Conservation (phyloP, 1,284 basidiomycete species). For the Sporisorium sorghi region DNA sequence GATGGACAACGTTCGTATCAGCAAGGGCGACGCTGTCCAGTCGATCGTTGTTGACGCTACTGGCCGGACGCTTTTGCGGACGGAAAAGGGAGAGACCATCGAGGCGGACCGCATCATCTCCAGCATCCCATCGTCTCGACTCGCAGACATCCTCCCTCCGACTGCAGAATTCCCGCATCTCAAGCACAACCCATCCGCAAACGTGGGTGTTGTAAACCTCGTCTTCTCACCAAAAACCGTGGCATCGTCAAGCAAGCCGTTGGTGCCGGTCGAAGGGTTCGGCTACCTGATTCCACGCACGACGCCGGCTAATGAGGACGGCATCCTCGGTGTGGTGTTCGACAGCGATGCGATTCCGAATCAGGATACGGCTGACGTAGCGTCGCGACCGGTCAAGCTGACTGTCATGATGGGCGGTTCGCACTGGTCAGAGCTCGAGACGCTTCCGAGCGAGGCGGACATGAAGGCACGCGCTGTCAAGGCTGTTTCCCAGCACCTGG, state of each 20-base stretch:
- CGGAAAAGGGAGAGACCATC: conserved; percentile 23
- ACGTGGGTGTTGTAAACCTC: conserved; percentile 64
- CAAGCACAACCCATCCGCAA: conserved; percentile 67
- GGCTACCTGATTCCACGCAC: conserved; percentile 92
- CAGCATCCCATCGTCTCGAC: conserved; percentile 47
- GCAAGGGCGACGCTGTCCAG: conserved; percentile 71
- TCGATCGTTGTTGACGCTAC: conserved; percentile 73
- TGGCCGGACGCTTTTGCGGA: conserved; percentile 63
- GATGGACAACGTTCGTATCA: conserved; percentile 75
- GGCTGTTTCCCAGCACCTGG: conserved; percentile 55
- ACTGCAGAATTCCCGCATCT: conserved; percentile 69
- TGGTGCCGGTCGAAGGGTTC: conserved; percentile 83
- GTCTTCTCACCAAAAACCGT: conserved; percentile 72
- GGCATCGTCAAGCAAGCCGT: conserved; percentile 77
- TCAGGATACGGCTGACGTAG: conserved; percentile 39
- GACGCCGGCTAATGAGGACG: conserved; percentile 72
- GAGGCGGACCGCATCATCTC: conserved; percentile 70
- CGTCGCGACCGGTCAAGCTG: conserved; percentile 74
- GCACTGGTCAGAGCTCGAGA: conserved; percentile 70
- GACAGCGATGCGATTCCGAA: conserved; percentile 73
- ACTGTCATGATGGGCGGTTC: conserved; percentile 92
- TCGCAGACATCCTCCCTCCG: conserved; percentile 38
- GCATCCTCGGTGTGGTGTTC: conserved; percentile 74
- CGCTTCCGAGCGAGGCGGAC: conserved; percentile 71
- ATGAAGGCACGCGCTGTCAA: conserved; percentile 46